Evolutionary conservation across 139 green algal species (phyloP).

Genomic region (Coccomyxa sp.): DNA sequence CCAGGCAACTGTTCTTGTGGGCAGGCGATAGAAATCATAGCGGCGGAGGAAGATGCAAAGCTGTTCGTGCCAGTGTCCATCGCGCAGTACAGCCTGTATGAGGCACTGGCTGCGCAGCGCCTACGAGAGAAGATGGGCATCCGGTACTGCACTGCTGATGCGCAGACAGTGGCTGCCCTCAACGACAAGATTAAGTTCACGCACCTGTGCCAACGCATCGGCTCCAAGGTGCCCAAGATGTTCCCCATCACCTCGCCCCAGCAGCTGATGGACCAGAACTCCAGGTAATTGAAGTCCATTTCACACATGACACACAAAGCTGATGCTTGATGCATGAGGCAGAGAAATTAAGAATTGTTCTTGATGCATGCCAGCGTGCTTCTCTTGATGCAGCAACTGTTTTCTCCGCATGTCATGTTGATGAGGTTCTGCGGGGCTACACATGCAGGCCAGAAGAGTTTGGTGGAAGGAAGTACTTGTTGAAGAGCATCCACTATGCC

Average conservation of each 20-base stretch:
- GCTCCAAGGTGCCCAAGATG: slow-evolving; percentile 7
- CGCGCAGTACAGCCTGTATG: slow-evolving; percentile 19
- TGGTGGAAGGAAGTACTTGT: slow-evolving; percentile 2
- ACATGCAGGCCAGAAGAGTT: slow-evolving; percentile 1
- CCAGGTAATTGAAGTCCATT: not conserved
- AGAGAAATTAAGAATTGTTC: not conserved
- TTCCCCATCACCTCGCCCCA: slow-evolving; percentile 11
- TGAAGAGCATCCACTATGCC: slow-evolving; percentile 25
- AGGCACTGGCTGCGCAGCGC: slow-evolving; percentile 11
- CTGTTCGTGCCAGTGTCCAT: slow-evolving; percentile 20
- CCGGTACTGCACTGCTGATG: not conserved
- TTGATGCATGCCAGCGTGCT: not conserved
- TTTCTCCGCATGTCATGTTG: no score
- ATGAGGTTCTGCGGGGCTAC: no score
- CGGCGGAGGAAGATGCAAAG: not conserved
- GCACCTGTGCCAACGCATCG: not conserved
- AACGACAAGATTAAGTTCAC: slow-evolving; percentile 20
- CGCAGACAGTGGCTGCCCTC: not conserved
- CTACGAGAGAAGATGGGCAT: slow-evolving; percentile 1
- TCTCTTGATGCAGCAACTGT: not conserved
- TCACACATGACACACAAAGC: not conserved
- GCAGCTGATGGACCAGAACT: slow-evolving; percentile 13
- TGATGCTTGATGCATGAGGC: not conserved
- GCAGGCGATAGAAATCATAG: slow-evolving; percentile 16
- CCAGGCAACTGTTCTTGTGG: not conserved